These are phyloP conservation scores for Graphiopsis chlorocephala DNA, from an alignment of 2,329 filamentous ascomycete genomes.

Conservation along the genomic window DNA sequence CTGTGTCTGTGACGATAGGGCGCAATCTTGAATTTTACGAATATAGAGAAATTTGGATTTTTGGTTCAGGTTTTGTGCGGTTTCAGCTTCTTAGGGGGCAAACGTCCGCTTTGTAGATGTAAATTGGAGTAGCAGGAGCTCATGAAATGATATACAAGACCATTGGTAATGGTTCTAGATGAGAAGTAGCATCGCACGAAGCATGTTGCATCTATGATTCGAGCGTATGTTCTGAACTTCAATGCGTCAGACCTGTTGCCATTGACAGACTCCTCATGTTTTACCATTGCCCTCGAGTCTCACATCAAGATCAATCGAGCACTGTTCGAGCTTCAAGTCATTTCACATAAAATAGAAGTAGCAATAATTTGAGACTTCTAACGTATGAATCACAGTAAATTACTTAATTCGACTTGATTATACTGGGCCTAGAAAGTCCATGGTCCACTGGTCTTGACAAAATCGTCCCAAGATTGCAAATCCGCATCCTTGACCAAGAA, in stretches of 20 bases:
- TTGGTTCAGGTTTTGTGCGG: not conserved
- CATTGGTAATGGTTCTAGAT: not conserved
- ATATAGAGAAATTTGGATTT: not conserved
- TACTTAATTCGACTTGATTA: not conserved
- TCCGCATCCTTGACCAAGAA: slow-evolving; percentile 26
- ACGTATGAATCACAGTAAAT: not conserved
- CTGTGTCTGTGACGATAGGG: not conserved
- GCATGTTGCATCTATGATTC: not conserved
- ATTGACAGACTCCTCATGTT: not conserved
- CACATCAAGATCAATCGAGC: not conserved
- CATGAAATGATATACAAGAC: not conserved
- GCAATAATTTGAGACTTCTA: not conserved
- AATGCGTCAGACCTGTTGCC: not conserved
- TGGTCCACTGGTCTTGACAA: slow-evolving; percentile 23
- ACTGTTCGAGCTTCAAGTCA: not conserved
- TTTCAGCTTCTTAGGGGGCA: not conserved
- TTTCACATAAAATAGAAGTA: not conserved
- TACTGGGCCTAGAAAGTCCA: slow-evolving; percentile 2
- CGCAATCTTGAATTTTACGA: not conserved
- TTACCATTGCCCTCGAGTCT: not conserved
- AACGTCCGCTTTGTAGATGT: not conserved
- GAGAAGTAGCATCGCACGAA: not conserved
- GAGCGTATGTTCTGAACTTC: not conserved
- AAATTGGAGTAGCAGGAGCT: not conserved
- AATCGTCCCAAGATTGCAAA: slow-evolving; percentile 21